Evolutionary conservation across 768 basidiomycete species (phyloP).

Genomic region (Mycena albidolilacea): DNA sequence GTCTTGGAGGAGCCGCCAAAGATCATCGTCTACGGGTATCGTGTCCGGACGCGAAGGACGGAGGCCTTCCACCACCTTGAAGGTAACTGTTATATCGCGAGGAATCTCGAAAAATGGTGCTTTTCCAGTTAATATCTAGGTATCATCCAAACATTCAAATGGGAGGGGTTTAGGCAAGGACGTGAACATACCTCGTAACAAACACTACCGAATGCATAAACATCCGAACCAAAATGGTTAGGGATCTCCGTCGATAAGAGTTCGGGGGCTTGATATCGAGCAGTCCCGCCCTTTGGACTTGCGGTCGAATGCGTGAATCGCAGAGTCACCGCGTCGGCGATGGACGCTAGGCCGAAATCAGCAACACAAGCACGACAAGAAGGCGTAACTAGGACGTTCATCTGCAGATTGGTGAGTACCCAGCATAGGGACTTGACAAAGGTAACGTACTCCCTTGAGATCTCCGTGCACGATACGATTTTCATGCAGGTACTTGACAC

Average conservation of each 20-base stretch:
- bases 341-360: conserved; percentile 38
- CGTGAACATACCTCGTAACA: conserved; percentile 30
- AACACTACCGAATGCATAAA: conserved; percentile 36
- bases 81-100: conserved; percentile 11
- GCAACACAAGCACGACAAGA: conserved; percentile 38
- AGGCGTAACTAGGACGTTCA: conserved; percentile 39
- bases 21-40: neutral
- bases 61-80: conserved; percentile 11
- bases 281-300: conserved; percentile 26
- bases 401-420: conserved; percentile 12
- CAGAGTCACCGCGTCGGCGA: conserved; percentile 29
- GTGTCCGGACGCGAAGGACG: conserved; percentile 25
- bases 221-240: conserved; percentile 24
- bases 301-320: conserved; percentile 32
- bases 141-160: neutral
- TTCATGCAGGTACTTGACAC: conserved; percentile 34
- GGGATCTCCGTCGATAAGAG: conserved; percentile 1
- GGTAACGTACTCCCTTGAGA: conserved; percentile 38
- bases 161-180: neutral
- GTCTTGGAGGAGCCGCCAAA: conserved; percentile 33
- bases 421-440: neutral
- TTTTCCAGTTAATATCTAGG: conserved; percentile 30
- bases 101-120: conserved; percentile 26
- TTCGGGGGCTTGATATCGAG: conserved; percentile 32
- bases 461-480: conserved; percentile 39